phyloP scores from a whole-genome alignment of 163 green algal species.

The Trebouxia gelatinosa region DNA sequence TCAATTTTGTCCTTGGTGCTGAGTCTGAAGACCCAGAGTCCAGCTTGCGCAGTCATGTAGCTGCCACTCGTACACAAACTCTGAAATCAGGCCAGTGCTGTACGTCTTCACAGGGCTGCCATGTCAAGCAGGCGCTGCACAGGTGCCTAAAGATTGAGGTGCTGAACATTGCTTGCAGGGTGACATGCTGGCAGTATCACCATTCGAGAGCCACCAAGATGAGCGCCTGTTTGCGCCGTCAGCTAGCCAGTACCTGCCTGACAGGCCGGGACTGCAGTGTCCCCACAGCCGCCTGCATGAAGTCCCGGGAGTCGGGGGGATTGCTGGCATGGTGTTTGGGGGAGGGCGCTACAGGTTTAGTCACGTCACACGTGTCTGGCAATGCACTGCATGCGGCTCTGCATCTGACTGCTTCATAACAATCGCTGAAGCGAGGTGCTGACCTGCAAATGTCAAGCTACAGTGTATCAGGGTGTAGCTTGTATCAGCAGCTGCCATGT shows the following conservation, averaged over 20 bases:
- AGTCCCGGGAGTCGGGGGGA: slow-evolving; percentile 27
- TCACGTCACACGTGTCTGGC: neutral
- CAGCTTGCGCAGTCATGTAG: too few relatives aligned
- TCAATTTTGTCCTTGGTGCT: too few relatives aligned
- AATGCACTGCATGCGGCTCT: neutral
- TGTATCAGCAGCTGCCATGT: too few relatives aligned
- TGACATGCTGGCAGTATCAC: slow-evolving; percentile 57
- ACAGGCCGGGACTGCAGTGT: slow-evolving; percentile 32
- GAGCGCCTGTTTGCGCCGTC: slow-evolving; percentile 35
- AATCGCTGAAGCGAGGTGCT: too few relatives aligned
- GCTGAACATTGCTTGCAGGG: slow-evolving; percentile 34
- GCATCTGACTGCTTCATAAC: neutral
- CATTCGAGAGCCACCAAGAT: slow-evolving; percentile 57
- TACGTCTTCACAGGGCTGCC: too few relatives aligned
- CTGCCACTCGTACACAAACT: too few relatives aligned
- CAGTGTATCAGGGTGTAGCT: too few relatives aligned
- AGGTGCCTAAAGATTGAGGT: neutral
- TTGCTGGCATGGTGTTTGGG: slow-evolving; percentile 36
- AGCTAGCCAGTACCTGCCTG: slow-evolving; percentile 45
- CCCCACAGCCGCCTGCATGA: slow-evolving; percentile 31
- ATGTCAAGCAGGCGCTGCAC: too few relatives aligned
- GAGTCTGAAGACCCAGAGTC: too few relatives aligned
- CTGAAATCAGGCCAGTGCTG: too few relatives aligned
- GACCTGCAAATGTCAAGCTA: too few relatives aligned
- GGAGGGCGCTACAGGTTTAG: slow-evolving; percentile 40